phyloP scores from a whole-genome alignment of 805 yeast genomes.

The Deakozyma indianensis region DNA sequence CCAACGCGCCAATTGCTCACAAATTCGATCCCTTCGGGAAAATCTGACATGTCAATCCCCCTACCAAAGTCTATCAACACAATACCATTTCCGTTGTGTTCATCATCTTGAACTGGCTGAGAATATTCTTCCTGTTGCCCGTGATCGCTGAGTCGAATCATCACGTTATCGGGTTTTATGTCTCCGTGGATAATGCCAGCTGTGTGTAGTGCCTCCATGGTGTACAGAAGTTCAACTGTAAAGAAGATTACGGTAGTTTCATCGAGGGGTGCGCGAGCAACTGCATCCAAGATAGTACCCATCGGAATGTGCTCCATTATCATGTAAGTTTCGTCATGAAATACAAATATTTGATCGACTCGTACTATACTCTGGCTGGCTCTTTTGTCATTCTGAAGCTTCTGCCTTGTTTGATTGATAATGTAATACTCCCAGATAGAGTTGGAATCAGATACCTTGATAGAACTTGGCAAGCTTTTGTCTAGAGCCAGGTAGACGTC shows the following conservation, averaged over 20 bases:
- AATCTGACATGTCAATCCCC: conserved; percentile 53
- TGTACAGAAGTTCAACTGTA: conserved; percentile 47
- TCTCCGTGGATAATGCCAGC: conserved; percentile 71
- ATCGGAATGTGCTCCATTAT: conserved; percentile 49
- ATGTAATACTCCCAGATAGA: conserved; percentile 75
- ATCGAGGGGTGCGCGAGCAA: conserved; percentile 35
- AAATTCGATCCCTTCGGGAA: conserved; percentile 38
- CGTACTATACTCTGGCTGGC: conserved; percentile 29
- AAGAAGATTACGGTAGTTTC: conserved; percentile 52
- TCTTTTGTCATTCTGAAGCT: conserved; percentile 15
- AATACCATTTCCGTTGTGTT: conserved; percentile 32
- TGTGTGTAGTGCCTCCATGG: conserved; percentile 47
- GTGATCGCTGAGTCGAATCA: conserved; percentile 36
- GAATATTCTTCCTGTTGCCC: too few relatives aligned
- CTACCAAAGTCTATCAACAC: conserved; percentile 71
- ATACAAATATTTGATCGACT: conserved; percentile 39
- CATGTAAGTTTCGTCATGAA: conserved; percentile 54
- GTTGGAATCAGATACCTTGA: conserved; percentile 60
- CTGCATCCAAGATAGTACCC: conserved; percentile 61
- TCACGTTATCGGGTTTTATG: conserved; percentile 72
- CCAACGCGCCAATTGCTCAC: conserved; percentile 39
- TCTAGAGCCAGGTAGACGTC: conserved; percentile 52
- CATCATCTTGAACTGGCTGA: conserved; percentile 22
- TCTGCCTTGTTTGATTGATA: conserved; percentile 37
- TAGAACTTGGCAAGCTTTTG: conserved; percentile 41